phyloP scores from a whole-genome alignment of 129 eudicot genomes.

The Deinandra increscens region DNA sequence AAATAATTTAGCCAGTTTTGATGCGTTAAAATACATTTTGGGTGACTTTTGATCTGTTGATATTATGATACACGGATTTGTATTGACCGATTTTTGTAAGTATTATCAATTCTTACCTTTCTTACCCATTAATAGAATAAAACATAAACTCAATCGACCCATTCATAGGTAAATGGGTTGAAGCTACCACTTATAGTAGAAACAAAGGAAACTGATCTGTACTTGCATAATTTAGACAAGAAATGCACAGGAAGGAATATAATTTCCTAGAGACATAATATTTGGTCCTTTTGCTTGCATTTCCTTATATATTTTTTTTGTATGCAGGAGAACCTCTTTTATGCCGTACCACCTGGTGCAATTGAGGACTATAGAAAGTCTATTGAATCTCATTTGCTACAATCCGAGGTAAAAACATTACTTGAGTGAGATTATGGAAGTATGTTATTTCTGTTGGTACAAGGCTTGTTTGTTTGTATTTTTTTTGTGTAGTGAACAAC shows the following conservation, averaged over 20 bases:
- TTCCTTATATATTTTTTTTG: not conserved
- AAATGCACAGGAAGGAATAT: conserved; percentile 15
- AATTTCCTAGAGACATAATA: conserved; percentile 1
- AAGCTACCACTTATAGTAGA: not conserved
- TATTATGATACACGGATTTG: not conserved
- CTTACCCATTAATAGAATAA: not conserved
- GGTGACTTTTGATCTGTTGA: not conserved
- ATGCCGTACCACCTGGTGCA: conserved; percentile 73
- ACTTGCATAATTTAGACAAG: conserved; percentile 9
- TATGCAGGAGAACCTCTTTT: conserved; percentile 79
- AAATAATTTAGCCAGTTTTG: not conserved
- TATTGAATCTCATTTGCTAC: conserved; percentile 62
- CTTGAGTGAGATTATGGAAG: conserved; percentile 3
- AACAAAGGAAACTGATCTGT: conserved; percentile 14
- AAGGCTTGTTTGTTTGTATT: not conserved
- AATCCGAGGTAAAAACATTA: conserved; percentile 51
- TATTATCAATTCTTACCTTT: not conserved
- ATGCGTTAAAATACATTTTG: not conserved
- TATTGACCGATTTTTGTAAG: not conserved
- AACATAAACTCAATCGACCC: not conserved
- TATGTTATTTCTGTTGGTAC: not conserved
- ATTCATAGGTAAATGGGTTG: not conserved
- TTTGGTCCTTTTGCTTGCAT: conserved; percentile 6
- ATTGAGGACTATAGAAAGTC: conserved; percentile 66
- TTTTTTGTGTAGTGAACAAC: conserved; percentile 9